Base-by-base conservation (phyloP, 2,329 filamentous ascomycete species). In the Sporothrix pseudoabietina region DNA sequence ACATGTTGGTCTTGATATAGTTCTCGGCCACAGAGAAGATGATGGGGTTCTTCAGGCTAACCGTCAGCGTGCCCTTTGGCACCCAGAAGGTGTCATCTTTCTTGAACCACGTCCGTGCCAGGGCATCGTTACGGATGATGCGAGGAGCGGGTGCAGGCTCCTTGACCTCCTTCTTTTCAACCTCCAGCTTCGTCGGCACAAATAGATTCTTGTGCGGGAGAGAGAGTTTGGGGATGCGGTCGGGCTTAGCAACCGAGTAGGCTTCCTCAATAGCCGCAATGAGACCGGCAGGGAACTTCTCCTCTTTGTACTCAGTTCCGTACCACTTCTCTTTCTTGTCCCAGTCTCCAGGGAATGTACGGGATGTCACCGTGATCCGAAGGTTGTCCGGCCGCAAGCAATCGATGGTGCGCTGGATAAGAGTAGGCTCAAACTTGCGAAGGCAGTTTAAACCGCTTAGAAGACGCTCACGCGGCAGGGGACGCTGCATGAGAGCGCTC, bases 81-180 rank as follows among this genome's bases (percentile, higher is more conserved):
- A 98, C 96, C 94, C 95, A 98, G 82, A 98, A 99, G 0, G 91
- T 94, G 78, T 99, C 96, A 78, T 99, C 96, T 83, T 98, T 98
- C 85, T 99, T 99, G 85, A 91, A 98, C 96, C 96, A 99, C 2
- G 93, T 91, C 41, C 94, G 90, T 0, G 93, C 90, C 47, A 90
- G 84, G 6, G 90, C 86, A 77, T 98, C 95, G 78, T 97, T 94
- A 77, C 94, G 90, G 75, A 99, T 91, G 32, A 99, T 85, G 75
- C 90, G 91, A 0, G 96, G 96, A 0, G 89, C 86, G 72, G 92
- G 87, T 0, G 90, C 85, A 1, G 94, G 92, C 77, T 92, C 88
- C 35, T 89, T 86, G n/a, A 96, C 87, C 49, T 97, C 93, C 82
- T 94, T 97, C 86, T 96, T 97, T 81, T 98, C 94, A 1, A 99